Conservation (phyloP, 1,139 yeast genomes). For the Hyphopichia khmerensis region DNA sequence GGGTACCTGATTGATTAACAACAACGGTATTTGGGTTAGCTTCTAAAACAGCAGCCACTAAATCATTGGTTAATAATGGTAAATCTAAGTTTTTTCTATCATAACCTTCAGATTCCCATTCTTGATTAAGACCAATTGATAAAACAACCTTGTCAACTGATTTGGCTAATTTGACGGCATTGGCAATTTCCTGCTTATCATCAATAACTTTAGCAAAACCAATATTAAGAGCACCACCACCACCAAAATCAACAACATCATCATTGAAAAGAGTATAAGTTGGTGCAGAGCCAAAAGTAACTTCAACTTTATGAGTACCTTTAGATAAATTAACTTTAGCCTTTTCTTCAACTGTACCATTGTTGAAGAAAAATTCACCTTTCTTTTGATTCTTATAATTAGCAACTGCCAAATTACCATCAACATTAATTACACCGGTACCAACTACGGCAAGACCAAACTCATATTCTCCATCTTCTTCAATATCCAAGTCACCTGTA, state of each 20-base stretch:
- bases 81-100: slow-evolving; percentile 34
- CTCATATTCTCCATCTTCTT: slow-evolving; percentile 46
- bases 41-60: slow-evolving; percentile 43
- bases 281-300: slow-evolving; percentile 50
- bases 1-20: slow-evolving; percentile 63
- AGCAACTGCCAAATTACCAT: slow-evolving; percentile 54
- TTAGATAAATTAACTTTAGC: slow-evolving; percentile 32
- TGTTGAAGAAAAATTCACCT: slow-evolving; percentile 47
- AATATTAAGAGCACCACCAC: slow-evolving; percentile 33
- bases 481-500: slow-evolving; percentile 43
- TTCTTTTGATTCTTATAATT: slow-evolving; percentile 51
- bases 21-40: slow-evolving; percentile 53
- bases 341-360: slow-evolving; percentile 51
- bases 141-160: slow-evolving; percentile 36
- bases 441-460: slow-evolving; percentile 55
- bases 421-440: slow-evolving; percentile 51
- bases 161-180: slow-evolving; percentile 31
- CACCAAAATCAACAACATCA: slow-evolving; percentile 18
- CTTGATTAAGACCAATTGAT: slow-evolving; percentile 42
- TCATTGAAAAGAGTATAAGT: slow-evolving; percentile 26
- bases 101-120: slow-evolving; percentile 39
- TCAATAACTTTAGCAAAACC: slow-evolving; percentile 19
- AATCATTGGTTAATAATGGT: slow-evolving; percentile 49
- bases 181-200: slow-evolving; percentile 21
- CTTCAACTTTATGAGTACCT: slow-evolving; percentile 41